Base-by-base conservation (phyloP, 2,329 filamentous ascomycete genomes). In the Cercospora brassicicola region DNA sequence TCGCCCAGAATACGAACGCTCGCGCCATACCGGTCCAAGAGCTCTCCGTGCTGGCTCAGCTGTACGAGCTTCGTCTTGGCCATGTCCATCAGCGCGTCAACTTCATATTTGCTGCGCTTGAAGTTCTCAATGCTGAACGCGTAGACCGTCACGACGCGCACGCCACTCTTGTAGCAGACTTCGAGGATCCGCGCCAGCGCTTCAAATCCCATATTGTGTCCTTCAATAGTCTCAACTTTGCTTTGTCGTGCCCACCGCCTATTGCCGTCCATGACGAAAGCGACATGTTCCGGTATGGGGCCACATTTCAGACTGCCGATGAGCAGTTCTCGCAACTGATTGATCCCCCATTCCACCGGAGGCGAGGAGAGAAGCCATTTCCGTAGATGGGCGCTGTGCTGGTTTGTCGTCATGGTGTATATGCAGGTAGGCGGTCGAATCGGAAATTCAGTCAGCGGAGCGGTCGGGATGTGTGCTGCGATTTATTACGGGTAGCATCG, bases 211-310 rank as follows among this genome's bases (percentile, higher is more conserved):
- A 96, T 83, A 78, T 97, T 94, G 79, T 99, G 95, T 26, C 95
- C 95, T 81, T 99, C 94, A 36, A 98, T 90, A 0, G 94, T 97
- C 83, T 99, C 95, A 78, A 99, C 97, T 72, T 94, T 89, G 82
- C 95, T 93, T 71, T 86, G 91, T 69, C 92, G 87, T 13, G 95
- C 95, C 82, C 96, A 99, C 56, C 95, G 90, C 76, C 95, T 85
- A 81, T 99, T 99, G 65, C 95, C 95, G 79, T 99, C 95, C 95
- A 99, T 99, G 74, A 97, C 94, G 78, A 99, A 99, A n/a, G 95
- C 95, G 69, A 99, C 88, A 87, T 99, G 95, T 76, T 93, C 90
- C 9, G 95, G 95, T 65, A 99, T 90, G 1, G 93, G 93, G 0
- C 95, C 95, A 81, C 97, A 94, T 77, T 90, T 90, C 64, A 98